Conservation (phyloP, 2,329 filamentous ascomycete species). For the Lojkania enalia region DNA sequence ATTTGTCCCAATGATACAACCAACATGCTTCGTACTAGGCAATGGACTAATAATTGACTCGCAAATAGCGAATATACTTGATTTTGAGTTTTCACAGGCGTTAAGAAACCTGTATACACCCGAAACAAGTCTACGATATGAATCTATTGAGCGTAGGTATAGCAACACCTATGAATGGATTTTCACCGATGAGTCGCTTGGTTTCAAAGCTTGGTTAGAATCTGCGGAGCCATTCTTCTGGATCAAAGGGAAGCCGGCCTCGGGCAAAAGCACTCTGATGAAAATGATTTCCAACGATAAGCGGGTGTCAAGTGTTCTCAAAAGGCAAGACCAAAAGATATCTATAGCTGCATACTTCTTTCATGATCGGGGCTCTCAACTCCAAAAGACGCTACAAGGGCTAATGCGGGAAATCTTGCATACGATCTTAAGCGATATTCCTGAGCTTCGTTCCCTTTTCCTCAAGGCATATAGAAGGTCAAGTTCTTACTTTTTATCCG, state of each 20-base stretch:
- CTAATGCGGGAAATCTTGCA: background rate
- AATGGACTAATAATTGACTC: too few species aligned
- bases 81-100: background rate
- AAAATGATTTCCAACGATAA: background rate
- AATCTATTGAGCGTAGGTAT: background rate
- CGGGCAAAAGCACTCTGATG: background rate
- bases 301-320: background rate
- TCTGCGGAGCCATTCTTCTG: background rate
- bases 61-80: too few species aligned
- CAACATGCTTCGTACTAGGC: too few species aligned
- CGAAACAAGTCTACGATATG: background rate
- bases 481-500: background rate
- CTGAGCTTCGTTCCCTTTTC: background rate
- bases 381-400: background rate
- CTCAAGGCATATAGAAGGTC: background rate
- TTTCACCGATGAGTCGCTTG: background rate
- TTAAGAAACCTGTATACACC: background rate
- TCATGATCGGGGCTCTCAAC: background rate
- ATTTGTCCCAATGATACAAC: too few species aligned
- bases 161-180: background rate
- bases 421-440: background rate
- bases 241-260: background rate
- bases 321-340: background rate
- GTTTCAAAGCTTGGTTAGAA: background rate
- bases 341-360: background rate